Base-by-base conservation (phyloP, 148 eudicot species). In the Drosera capensis region DNA sequence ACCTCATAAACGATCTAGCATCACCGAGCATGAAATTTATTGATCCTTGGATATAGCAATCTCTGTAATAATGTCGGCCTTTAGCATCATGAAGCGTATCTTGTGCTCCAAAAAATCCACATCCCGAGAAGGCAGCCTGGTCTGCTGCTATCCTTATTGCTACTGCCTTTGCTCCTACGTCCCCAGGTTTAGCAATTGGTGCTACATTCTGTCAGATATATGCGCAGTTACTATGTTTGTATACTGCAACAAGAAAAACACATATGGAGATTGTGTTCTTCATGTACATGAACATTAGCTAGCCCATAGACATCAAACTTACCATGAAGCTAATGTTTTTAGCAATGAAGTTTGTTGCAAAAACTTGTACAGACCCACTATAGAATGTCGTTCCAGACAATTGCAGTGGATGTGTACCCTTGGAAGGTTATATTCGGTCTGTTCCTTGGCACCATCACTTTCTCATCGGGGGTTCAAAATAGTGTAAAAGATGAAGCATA, bases 241-340 rank as follows among this genome's bases (percentile, higher is more conserved):
- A 20, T 19, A 5, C 8, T 25, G 11, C 11, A 28, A 28, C 14
- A 31, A 43, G 28, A 34, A 11, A 12, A 14, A 36, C 19, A 23
- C 9, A 28, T 22, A 29, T 35, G 13, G 6, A 30, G 35, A 6
- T 30, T 5, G 35, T 13, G 35, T 30, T 13, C 35, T 30, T 30
- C 6, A 30, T 5, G 6, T 37, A 6, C 14, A 37, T 37, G 31
- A 5, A 37, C 14, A 8, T 3, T 37, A 3, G n/a, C 11, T 37
- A 3, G n/a, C 40, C 40, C 7, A 37, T 11, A 37, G 6, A 13
- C 14, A 14, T 17, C 4, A 5, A 18, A 12, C 57, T 48, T 71
- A 83, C 96, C 81, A 83, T 88, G 61, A 88, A 88, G 51, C 94
- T 88, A 43, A 83, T 83, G 74, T 88, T 83, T 58, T 83, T 83